Percentiles rank a stretch among this genome's conserved stretches.
phyloP scores from a whole-genome alignment of 2,329 filamentous ascomycete species.

The Monosporascus sp. region DNA sequence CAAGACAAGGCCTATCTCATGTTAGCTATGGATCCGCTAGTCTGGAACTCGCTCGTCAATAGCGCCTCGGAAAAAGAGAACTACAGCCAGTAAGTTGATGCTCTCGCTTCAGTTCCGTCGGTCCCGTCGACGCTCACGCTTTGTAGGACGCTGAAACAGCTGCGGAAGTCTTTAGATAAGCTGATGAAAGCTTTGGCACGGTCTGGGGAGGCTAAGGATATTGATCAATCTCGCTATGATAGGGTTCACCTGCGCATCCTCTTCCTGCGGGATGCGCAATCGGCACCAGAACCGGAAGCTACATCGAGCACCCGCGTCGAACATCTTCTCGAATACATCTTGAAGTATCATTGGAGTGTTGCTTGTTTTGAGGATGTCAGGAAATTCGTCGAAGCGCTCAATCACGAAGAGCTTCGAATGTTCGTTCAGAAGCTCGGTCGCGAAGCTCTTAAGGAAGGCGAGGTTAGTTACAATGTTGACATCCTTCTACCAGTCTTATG shows the following conservation, averaged over 20 bases:
- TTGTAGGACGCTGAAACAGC: constrained; percentile 13
- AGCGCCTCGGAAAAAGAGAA: constrained; percentile 31
- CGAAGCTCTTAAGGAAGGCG: not conserved
- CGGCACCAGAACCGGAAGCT: not conserved
- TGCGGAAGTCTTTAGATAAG: constrained; percentile 8
- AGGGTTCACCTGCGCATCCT: constrained; percentile 8
- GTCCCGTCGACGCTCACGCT: constrained; percentile 2
- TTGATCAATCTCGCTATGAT: constrained; percentile 10
- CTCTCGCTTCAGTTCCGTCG: not conserved
- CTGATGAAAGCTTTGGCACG: constrained; percentile 7
- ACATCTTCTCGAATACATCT: constrained; percentile 32
- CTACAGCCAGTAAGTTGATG: constrained; percentile 26
- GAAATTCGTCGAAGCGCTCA: constrained; percentile 37
- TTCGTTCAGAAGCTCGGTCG: constrained; percentile 26
- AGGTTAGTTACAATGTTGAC: not conserved
- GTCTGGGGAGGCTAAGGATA: constrained; percentile 3
- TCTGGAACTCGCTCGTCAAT: constrained; percentile 35
- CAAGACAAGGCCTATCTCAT: constrained; percentile 1
- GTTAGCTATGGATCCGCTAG: constrained; percentile 20
- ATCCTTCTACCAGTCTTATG: not conserved
- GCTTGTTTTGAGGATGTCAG: constrained; percentile 45
- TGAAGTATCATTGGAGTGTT: constrained; percentile 29
- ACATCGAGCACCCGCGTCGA: constrained; percentile 6
- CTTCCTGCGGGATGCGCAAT: constrained; percentile 2
- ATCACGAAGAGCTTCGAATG: constrained; percentile 32